phyloP scores from a whole-genome alignment of 1,284 basidiomycete species.

The Tilletia walkeri region DNA sequence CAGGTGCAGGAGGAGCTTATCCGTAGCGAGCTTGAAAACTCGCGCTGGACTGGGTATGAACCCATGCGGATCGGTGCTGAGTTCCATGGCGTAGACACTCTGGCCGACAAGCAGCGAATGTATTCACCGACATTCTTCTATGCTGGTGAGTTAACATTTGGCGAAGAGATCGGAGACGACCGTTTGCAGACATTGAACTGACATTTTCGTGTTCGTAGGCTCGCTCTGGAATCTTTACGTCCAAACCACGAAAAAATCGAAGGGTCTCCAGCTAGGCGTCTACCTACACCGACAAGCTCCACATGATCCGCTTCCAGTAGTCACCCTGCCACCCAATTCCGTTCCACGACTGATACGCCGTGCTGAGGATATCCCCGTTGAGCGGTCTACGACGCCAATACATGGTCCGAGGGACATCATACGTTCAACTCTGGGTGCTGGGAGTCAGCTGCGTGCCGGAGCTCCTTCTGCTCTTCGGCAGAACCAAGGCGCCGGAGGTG shows the following conservation, averaged over 20 bases:
- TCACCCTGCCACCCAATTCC: neutral
- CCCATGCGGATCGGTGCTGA: constrained; percentile 69
- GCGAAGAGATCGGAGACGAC: too few species aligned
- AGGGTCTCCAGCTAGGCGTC: constrained; percentile 74
- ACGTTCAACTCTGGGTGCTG: too few species aligned
- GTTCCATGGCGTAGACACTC: constrained; percentile 79
- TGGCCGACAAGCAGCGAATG: constrained; percentile 72
- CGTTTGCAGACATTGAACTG: neutral
- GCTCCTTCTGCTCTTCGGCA: neutral
- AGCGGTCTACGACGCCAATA: constrained; percentile 7
- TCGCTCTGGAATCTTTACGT: constrained; percentile 83
- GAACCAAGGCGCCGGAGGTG: neutral
- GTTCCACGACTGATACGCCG: constrained; percentile 7
- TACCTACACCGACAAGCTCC: constrained; percentile 83
- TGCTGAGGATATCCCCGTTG: neutral
- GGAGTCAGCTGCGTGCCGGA: too few species aligned
- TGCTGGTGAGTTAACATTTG: constrained; percentile 34
- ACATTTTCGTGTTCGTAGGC: constrained; percentile 38
- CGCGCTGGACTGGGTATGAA: constrained; percentile 42
- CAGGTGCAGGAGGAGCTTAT: constrained; percentile 26
- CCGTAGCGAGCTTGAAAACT: constrained; percentile 24
- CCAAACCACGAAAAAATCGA: constrained; percentile 74
- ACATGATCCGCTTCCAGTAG: constrained; percentile 61
- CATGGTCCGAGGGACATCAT: neutral
- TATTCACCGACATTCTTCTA: constrained; percentile 61